Percentiles rank a stretch among this genome's conserved stretches.
Conservation (phyloP, 148 eudicot species). For the Agrostemma githago region DNA sequence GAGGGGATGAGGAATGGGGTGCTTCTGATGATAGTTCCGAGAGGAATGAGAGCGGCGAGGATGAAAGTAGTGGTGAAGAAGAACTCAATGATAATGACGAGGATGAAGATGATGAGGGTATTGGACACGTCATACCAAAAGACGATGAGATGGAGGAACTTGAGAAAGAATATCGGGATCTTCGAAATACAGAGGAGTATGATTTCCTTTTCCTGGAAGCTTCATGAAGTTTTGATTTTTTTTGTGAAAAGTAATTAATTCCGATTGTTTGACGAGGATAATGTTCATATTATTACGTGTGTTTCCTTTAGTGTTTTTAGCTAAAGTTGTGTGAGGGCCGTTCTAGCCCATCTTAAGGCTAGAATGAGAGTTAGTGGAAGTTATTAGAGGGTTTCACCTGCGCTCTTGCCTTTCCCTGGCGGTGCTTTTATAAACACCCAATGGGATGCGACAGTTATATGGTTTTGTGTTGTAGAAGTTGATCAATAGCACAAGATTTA, state of each 20-base stretch:
- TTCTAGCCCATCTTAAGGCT: not conserved
- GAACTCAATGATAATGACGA: conserved; percentile 17
- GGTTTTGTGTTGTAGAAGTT: not conserved
- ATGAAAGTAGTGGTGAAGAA: conserved; percentile 17
- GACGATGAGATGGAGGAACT: conserved; percentile 76
- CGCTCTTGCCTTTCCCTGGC: not conserved
- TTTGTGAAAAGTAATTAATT: not conserved
- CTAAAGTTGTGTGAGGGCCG: not conserved
- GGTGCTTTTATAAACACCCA: not conserved
- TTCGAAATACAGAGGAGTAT: conserved; percentile 72
- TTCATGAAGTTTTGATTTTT: not conserved
- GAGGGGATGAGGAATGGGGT: conserved; percentile 27
- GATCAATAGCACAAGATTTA: not conserved
- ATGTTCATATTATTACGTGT: not conserved
- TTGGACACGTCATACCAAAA: conserved; percentile 19
- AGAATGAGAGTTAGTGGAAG: conserved; percentile 1
- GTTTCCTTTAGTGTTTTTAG: not conserved
- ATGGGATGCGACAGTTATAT: not conserved
- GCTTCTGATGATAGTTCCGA: conserved; percentile 25
- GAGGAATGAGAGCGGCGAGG: conserved; percentile 20
- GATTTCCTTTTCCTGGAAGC: conserved; percentile 20
- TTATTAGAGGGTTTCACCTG: not conserved
- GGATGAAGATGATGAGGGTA: conserved; percentile 19
- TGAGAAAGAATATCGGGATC: conserved; percentile 59
- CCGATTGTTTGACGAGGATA: not conserved